phyloP scores from a whole-genome alignment of 2,329 filamentous ascomycete species.

The Fusarium sp. region DNA sequence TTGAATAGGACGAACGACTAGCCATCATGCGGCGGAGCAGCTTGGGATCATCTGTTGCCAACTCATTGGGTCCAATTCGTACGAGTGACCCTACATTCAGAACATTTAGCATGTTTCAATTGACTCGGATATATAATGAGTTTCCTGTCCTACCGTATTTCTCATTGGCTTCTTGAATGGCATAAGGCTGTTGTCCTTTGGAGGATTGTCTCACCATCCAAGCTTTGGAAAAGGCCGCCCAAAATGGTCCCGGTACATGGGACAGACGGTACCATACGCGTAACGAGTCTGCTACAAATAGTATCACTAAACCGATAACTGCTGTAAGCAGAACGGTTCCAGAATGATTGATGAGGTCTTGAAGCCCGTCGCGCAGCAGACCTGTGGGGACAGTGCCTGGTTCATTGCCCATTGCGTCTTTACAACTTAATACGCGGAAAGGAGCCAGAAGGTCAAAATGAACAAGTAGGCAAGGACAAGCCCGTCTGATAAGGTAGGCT shows the following conservation, averaged over 20 bases:
- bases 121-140: too few relatives aligned
- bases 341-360: background rate
- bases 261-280: conserved; percentile 52
- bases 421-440: background rate
- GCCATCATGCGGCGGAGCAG: conserved; percentile 58
- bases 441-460: background rate
- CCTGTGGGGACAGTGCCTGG: background rate
- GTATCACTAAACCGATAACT: background rate
- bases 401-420: background rate
- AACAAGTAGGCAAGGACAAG: background rate
- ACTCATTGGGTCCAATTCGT: conserved; percentile 23
- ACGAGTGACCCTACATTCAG: conserved; percentile 2
- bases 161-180: conserved; percentile 34
- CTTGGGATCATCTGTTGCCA: conserved; percentile 11
- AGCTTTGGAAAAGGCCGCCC: conserved; percentile 52
- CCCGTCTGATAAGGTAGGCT: too few relatives aligned
- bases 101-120: fast-evolving
- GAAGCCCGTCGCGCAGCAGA: conserved; percentile 1
- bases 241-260: conserved; percentile 54
- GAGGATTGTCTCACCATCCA: conserved; percentile 52
- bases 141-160: conserved; percentile 12
- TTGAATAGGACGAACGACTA: conserved; percentile 64
- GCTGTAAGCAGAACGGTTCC: background rate
- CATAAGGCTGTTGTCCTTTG: conserved; percentile 45
- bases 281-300: conserved; percentile 33